These are phyloP conservation scores for Coriaria nepalensis DNA, from an alignment of 306 rosid species.

Conservation along the genomic window DNA sequence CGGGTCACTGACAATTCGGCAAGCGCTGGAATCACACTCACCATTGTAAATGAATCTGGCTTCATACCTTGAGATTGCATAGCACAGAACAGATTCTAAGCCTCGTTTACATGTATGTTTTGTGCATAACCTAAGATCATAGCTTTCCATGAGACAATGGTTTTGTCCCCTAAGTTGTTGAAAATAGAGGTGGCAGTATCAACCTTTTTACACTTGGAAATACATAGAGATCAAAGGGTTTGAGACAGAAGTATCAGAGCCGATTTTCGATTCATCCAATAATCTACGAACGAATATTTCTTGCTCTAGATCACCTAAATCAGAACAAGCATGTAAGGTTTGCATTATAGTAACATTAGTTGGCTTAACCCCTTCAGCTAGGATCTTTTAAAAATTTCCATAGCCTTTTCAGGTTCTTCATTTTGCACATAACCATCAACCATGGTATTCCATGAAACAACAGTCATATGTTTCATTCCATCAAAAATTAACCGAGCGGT, in stretches of 20 bases:
- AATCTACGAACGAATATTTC: conserved; percentile 51
- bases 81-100: conserved; percentile 44
- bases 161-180: conserved; percentile 35
- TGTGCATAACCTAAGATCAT: conserved; percentile 86
- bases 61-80: conserved; percentile 50
- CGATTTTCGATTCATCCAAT: conserved; percentile 33
- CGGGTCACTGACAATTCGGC: conserved; percentile 73
- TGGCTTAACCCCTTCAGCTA: conserved; percentile 55
- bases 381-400: conserved; percentile 43
- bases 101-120: conserved; percentile 47
- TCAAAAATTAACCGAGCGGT: conserved; percentile 42
- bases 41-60: conserved; percentile 79
- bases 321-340: conserved; percentile 69
- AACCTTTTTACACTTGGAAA: conserved; percentile 65
- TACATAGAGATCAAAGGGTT: conserved; percentile 92
- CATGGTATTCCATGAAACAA: conserved; percentile 86
- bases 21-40: conserved; percentile 66
- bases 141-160: conserved; percentile 80
- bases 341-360: conserved; percentile 65
- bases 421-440: conserved; percentile 60
- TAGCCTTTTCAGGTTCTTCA: conserved; percentile 60
- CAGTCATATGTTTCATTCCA: conserved; percentile 47
- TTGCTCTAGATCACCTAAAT: conserved; percentile 56
- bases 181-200: conserved; percentile 63
- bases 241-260: conserved; percentile 45